Conservation (phyloP, 106 monocot genomes). For the Acorus gramineus region DNA sequence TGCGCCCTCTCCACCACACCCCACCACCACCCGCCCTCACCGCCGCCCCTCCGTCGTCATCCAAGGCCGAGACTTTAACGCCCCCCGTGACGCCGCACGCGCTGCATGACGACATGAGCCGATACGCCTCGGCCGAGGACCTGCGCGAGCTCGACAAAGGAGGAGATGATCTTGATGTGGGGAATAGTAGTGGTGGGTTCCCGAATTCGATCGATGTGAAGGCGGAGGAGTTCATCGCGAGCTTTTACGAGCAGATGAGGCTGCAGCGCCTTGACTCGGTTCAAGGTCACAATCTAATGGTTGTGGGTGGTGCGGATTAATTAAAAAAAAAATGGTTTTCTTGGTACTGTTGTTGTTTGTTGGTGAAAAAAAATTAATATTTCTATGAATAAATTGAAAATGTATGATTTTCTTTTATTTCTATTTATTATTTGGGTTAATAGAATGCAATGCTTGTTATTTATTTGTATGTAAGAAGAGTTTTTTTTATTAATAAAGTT, state of each 20-base stretch:
- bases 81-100: not conserved
- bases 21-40: not conserved
- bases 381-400: too few relatives aligned
- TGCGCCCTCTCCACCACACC: slow-evolving; percentile 1
- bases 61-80: not conserved
- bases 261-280: not conserved
- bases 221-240: slow-evolving; percentile 11
- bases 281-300: too few relatives aligned
- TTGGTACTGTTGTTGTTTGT: too few relatives aligned
- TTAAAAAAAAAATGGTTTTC: too few relatives aligned
- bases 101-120: not conserved
- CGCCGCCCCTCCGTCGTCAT: not conserved
- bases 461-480: too few relatives aligned
- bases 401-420: too few relatives aligned
- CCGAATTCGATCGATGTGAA: slow-evolving; percentile 5
- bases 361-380: too few relatives aligned
- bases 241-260: slow-evolving; percentile 10
- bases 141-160: not conserved
- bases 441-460: too few relatives aligned
- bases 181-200: not conserved
- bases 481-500: too few relatives aligned
- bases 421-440: too few relatives aligned
- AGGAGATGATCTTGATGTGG: not conserved
- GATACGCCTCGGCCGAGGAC: slow-evolving; percentile 9
- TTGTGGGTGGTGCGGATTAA: too few relatives aligned